phyloP scores from a whole-genome alignment of 2,329 filamentous ascomycete species.

The Lecanicillium sp. region DNA sequence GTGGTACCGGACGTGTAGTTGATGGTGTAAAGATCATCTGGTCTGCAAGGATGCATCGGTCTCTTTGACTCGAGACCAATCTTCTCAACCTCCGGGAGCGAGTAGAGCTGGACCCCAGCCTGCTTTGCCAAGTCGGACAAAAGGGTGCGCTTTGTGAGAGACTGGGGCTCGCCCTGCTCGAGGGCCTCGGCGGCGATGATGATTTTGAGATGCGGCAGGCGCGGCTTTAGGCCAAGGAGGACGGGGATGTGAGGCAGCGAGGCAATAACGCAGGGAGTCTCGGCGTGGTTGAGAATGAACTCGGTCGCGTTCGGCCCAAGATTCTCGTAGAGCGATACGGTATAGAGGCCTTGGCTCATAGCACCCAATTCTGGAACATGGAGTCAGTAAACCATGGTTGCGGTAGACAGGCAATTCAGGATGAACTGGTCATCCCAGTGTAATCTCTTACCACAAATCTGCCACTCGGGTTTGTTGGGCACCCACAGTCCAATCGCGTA shows the following conservation, averaged over 20 bases:
- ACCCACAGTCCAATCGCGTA: slow-evolving; percentile 80
- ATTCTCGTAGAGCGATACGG: slow-evolving; percentile 94
- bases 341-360: slow-evolving; percentile 80
- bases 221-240: slow-evolving; percentile 71
- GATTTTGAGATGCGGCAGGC: slow-evolving; percentile 73
- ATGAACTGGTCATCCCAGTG: too few species aligned
- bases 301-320: slow-evolving; percentile 86
- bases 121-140: slow-evolving; percentile 69
- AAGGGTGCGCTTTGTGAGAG: slow-evolving; percentile 72
- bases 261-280: slow-evolving; percentile 67
- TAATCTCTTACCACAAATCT: slow-evolving; percentile 54
- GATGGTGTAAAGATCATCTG: slow-evolving; percentile 78
- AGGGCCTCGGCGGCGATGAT: slow-evolving; percentile 84
- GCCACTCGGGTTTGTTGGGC: slow-evolving; percentile 84
- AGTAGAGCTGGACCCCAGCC: slow-evolving; percentile 71
- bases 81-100: slow-evolving; percentile 73
- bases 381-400: neutral
- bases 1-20: slow-evolving; percentile 89
- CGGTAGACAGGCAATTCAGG: too few species aligned
- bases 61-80: slow-evolving; percentile 66
- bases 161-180: slow-evolving; percentile 68
- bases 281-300: slow-evolving; percentile 90
- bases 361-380: slow-evolving; percentile 64
- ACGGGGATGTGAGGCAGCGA: slow-evolving; percentile 76
- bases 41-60: slow-evolving; percentile 63